These are phyloP conservation scores for Pythium monospermum DNA, from an alignment of 352 stramenopile genomes.

Conservation along the genomic window DNA sequence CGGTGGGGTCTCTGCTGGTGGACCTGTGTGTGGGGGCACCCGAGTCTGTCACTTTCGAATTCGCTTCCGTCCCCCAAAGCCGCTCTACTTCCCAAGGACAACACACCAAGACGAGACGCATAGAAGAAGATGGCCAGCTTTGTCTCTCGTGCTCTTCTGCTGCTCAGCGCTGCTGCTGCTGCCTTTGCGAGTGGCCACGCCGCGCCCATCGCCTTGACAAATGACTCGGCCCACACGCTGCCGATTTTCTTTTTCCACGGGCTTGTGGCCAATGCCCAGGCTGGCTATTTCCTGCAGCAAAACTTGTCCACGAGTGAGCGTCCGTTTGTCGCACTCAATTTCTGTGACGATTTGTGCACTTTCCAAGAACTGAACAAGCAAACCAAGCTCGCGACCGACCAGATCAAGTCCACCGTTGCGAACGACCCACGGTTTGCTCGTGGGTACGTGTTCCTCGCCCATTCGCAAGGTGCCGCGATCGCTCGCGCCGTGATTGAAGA, in stretches of 20 bases:
- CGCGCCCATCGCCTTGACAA: background rate
- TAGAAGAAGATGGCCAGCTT: too few relatives aligned
- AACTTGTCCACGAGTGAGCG: slow-evolving; percentile 28
- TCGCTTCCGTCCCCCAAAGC: too few relatives aligned
- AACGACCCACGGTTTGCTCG: slow-evolving; percentile 28
- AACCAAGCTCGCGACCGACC: slow-evolving; percentile 32
- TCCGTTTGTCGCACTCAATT: slow-evolving; percentile 33
- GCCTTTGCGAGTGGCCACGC: background rate
- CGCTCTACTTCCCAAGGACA: too few relatives aligned
- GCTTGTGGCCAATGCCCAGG: slow-evolving; percentile 24
- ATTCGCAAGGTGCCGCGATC: slow-evolving; percentile 39
- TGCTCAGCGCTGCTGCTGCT: too few relatives aligned
- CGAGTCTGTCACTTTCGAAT: too few relatives aligned
- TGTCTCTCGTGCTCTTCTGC: too few relatives aligned
- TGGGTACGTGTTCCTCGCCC: slow-evolving; percentile 44
- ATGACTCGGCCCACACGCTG: slow-evolving; percentile 10
- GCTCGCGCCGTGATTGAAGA: slow-evolving; percentile 40
- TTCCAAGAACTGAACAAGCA: slow-evolving; percentile 27
- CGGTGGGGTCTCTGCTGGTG: too few relatives aligned
- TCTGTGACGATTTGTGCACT: slow-evolving; percentile 37
- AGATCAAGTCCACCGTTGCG: slow-evolving; percentile 30
- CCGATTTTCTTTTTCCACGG: slow-evolving; percentile 53
- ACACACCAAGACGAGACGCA: too few relatives aligned
- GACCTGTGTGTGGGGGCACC: too few relatives aligned
- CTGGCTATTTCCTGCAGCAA: slow-evolving; percentile 25